phyloP scores from a whole-genome alignment of 2,329 filamentous ascomycete species.

The Trichophyton simii region DNA sequence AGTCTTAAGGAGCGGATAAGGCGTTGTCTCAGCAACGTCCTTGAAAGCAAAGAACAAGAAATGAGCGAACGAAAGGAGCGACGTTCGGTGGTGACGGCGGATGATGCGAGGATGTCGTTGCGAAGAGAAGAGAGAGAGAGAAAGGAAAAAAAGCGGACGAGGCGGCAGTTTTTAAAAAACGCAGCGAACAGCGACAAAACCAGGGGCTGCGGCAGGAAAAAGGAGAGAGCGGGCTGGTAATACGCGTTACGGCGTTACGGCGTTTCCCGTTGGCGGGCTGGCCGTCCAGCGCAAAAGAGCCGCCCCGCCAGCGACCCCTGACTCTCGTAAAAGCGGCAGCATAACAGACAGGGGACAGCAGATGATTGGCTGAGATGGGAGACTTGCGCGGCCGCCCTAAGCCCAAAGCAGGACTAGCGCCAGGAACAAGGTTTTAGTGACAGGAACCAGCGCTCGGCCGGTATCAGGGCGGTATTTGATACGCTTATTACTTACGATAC shows the following conservation, averaged over 20 bases:
- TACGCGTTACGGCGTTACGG: neutral
- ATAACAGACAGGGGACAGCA: neutral
- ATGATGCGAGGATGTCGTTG: neutral
- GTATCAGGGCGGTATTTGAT: neutral
- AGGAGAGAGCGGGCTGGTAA: neutral
- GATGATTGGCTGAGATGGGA: neutral
- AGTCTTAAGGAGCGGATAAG: neutral
- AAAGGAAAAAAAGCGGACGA: neutral
- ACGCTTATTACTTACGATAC: neutral
- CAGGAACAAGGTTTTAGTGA: neutral
- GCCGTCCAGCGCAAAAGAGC: neutral
- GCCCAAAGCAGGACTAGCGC: neutral
- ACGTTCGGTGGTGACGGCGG: neutral
- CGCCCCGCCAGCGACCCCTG: neutral
- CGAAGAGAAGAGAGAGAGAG: neutral
- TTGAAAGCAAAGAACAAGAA: neutral
- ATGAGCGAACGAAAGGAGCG: neutral
- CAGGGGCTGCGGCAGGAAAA: too few species aligned
- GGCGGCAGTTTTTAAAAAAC: too few species aligned
- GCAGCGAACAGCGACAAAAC: too few species aligned
- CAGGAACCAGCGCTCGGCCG: neutral
- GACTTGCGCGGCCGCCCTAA: neutral
- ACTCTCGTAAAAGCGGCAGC: neutral
- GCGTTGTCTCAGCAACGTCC: neutral
- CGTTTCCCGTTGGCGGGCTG: neutral